phyloP scores from a whole-genome alignment of 2,329 filamentous ascomycete species.

The Diaporthe nobilis region DNA sequence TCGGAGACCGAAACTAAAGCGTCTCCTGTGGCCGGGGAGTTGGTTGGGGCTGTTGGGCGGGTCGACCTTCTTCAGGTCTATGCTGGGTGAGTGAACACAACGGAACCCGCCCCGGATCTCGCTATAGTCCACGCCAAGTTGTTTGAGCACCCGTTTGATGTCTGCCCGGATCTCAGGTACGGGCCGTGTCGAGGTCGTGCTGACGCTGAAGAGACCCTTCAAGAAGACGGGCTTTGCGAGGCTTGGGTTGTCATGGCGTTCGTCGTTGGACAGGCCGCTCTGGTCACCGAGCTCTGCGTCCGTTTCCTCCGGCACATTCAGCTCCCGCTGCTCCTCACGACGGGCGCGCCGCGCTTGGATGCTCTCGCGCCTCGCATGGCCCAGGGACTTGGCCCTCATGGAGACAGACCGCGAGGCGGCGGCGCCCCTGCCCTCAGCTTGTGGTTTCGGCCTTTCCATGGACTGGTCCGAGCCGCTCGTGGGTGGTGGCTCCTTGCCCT shows the following conservation, averaged over 20 bases:
- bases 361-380: slow-evolving; percentile 90
- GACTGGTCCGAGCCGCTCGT: slow-evolving; percentile 87
- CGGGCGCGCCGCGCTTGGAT: slow-evolving; percentile 87
- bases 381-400: slow-evolving; percentile 86
- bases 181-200: slow-evolving; percentile 94
- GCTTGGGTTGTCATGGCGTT: slow-evolving; percentile 77
- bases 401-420: slow-evolving; percentile 72
- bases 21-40: slow-evolving; percentile 75
- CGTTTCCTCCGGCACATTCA: slow-evolving; percentile 79
- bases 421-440: slow-evolving; percentile 62
- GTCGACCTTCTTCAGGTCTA: slow-evolving; percentile 85
- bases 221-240: slow-evolving; percentile 94
- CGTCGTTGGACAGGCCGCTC: slow-evolving; percentile 70
- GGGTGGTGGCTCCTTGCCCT: slow-evolving; percentile 72
- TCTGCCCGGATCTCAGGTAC: slow-evolving; percentile 88
- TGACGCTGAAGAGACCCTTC: slow-evolving; percentile 97
- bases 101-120: slow-evolving; percentile 96
- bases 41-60: slow-evolving; percentile 70
- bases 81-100: slow-evolving; percentile 90
- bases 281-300: slow-evolving; percentile 80
- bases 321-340: slow-evolving; percentile 70
- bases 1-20: slow-evolving; percentile 86
- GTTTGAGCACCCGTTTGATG: slow-evolving; percentile 89
- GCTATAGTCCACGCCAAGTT: slow-evolving; percentile 89
- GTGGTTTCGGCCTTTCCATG: slow-evolving; percentile 64